These are phyloP conservation scores for Lactifluus echinatus DNA, from an alignment of 768 basidiomycete species.

Conservation along the genomic window DNA sequence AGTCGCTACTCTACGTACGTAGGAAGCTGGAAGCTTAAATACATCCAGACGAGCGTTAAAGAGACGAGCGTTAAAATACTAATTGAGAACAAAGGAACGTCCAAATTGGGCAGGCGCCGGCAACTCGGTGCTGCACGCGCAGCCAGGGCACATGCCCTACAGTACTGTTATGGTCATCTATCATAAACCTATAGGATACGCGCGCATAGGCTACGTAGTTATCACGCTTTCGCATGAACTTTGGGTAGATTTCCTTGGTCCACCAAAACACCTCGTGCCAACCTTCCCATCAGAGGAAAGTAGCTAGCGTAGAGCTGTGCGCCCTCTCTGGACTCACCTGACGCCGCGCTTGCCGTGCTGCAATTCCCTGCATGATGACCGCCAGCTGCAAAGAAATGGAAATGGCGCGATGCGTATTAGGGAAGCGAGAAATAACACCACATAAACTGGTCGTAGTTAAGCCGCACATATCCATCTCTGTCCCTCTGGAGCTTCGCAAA, in stretches of 20 bases:
- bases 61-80: too few relatives aligned
- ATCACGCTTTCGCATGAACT: constrained; percentile 25
- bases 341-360: constrained; percentile 73
- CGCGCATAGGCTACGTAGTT: neutral
- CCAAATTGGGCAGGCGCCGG: too few relatives aligned
- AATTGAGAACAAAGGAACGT: too few relatives aligned
- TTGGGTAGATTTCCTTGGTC: constrained; percentile 36
- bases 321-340: constrained; percentile 88
- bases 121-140: too few relatives aligned
- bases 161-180: neutral
- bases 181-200: neutral
- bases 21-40: too few relatives aligned
- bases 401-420: too few relatives aligned
- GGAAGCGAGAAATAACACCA: constrained; percentile 53
- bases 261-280: constrained; percentile 54
- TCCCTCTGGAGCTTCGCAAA: constrained; percentile 60
- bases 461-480: constrained; percentile 51
- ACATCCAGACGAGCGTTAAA: too few relatives aligned
- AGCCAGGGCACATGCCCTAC: too few relatives aligned
- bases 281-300: constrained; percentile 54
- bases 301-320: constrained; percentile 30
- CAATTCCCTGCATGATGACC: constrained; percentile 84
- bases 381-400: constrained; percentile 45
- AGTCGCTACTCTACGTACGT: too few relatives aligned
- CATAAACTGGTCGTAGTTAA: constrained; percentile 68